Percentiles rank a stretch among this genome's conserved stretches.
Conservation (phyloP, 2,329 filamentous ascomycete genomes). For the Erysiphe pulchra region DNA sequence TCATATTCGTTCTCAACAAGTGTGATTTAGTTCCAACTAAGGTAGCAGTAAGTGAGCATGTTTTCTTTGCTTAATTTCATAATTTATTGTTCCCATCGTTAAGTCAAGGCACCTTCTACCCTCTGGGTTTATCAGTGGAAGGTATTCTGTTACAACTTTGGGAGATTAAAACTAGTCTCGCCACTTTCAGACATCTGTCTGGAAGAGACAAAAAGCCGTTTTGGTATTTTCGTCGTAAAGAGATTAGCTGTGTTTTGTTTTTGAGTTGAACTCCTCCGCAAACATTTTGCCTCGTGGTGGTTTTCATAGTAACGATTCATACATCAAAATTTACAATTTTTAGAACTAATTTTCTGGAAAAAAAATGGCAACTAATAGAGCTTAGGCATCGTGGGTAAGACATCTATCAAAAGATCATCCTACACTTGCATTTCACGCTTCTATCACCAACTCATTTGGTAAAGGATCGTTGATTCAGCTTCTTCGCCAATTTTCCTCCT, state of each 20-base stretch:
- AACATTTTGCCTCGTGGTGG: constrained; percentile 38
- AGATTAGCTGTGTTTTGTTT: constrained; percentile 45
- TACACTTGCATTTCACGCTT: constrained; percentile 82
- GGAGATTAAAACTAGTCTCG: constrained; percentile 66
- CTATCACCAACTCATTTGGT: constrained; percentile 86
- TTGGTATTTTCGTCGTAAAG: constrained; percentile 57
- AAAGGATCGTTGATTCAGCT: constrained; percentile 86
- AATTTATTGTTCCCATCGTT: constrained; percentile 25
- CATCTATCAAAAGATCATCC: constrained; percentile 73
- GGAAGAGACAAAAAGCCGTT: constrained; percentile 58
- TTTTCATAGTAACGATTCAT: constrained; percentile 99
- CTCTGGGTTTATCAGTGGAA: constrained; percentile 40
- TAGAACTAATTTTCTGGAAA: background rate
- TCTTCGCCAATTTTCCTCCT: constrained; percentile 69
- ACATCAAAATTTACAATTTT: constrained; percentile 24
- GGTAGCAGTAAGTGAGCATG: constrained; percentile 58
- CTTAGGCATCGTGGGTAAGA: constrained; percentile 78
- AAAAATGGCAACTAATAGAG: constrained; percentile 7
- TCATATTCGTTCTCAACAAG: constrained; percentile 77
- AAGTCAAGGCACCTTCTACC: constrained; percentile 69
- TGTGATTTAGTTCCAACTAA: constrained; percentile 78
- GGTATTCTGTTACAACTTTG: constrained; percentile 96
- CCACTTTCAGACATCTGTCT: constrained; percentile 31
- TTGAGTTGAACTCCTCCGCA: constrained; percentile 91
- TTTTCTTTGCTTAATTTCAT: constrained; percentile 2